Evolutionary conservation across 192 early-diverging fungal species (phyloP).

Genomic region (Gigaspora rosea): DNA sequence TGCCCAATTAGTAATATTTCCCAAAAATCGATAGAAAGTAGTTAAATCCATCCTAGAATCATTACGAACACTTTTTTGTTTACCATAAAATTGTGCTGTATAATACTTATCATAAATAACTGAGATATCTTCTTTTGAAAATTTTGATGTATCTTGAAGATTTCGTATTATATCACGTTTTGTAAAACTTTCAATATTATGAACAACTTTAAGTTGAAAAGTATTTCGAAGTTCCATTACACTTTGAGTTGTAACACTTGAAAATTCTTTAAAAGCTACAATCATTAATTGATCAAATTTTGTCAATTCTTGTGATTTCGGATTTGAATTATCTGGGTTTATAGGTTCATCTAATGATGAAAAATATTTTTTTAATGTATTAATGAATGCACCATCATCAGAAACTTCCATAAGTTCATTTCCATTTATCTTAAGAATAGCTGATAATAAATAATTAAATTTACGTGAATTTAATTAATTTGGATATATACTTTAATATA

Average conservation of each 20-base stretch:
- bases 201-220: constrained; percentile 87
- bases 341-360: constrained; percentile 75
- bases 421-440: constrained; percentile 93
- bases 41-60: constrained; percentile 65
- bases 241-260: constrained; percentile 70
- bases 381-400: constrained; percentile 81
- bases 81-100: constrained; percentile 71
- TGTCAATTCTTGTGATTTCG: constrained; percentile 59
- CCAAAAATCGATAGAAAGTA: constrained; percentile 79
- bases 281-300: constrained; percentile 92
- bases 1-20: constrained; percentile 67
- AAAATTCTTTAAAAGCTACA: constrained; percentile 90
- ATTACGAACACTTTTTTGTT: constrained; percentile 39
- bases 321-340: constrained; percentile 57
- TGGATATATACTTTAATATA: background rate
- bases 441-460: constrained; percentile 39
- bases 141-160: constrained; percentile 70
- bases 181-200: constrained; percentile 90
- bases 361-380: constrained; percentile 88
- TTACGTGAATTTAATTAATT: background rate
- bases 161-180: constrained; percentile 88
- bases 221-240: constrained; percentile 80
- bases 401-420: constrained; percentile 63
- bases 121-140: constrained; percentile 84
- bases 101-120: constrained; percentile 90